Conservation (phyloP, 148 eudicot species). For the Chenopodium suecicum region DNA sequence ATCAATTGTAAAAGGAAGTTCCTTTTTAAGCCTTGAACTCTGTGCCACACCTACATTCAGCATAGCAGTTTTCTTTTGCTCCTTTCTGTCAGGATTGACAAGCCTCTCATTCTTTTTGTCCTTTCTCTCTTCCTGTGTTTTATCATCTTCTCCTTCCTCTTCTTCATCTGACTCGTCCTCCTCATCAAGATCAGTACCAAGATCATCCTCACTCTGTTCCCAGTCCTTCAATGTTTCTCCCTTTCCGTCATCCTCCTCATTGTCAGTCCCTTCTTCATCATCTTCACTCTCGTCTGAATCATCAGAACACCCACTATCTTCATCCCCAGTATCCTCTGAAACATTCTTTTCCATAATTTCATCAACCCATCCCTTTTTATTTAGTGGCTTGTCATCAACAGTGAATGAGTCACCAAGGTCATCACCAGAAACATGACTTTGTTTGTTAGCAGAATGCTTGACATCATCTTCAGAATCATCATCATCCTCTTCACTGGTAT, state of each 20-base stretch:
- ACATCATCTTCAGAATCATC: slow-evolving; percentile 45
- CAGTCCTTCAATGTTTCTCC: slow-evolving; percentile 69
- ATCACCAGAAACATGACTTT: slow-evolving; percentile 84
- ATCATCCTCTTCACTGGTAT: slow-evolving; percentile 66
- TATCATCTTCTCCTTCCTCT: slow-evolving; percentile 30
- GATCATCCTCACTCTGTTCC: slow-evolving; percentile 95
- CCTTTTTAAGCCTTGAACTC: slow-evolving; percentile 34
- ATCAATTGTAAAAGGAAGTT: slow-evolving; percentile 80
- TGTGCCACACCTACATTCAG: slow-evolving; percentile 27
- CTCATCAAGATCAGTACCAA: slow-evolving; percentile 37
- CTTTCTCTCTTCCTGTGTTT: slow-evolving; percentile 15
- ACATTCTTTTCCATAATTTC: slow-evolving; percentile 48
- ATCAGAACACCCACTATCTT: slow-evolving; percentile 41
- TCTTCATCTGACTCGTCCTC: slow-evolving; percentile 31
- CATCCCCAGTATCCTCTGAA: slow-evolving; percentile 39
- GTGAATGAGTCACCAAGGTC: slow-evolving; percentile 97
- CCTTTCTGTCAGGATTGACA: slow-evolving; percentile 20
- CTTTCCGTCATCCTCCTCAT: slow-evolving; percentile 47
- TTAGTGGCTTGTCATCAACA: slow-evolving; percentile 45
- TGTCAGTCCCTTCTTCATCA: slow-evolving; percentile 47
- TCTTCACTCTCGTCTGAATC: slow-evolving; percentile 49
- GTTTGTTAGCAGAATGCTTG: slow-evolving; percentile 31
- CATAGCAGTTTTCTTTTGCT: slow-evolving; percentile 25
- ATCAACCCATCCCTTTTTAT: slow-evolving; percentile 64
- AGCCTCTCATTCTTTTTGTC: slow-evolving; percentile 27